Evolutionary conservation across 768 basidiomycete species (phyloP), one percentile per base, ranked within the genome.

Genomic region (Pleurotus giganteus): DNA sequence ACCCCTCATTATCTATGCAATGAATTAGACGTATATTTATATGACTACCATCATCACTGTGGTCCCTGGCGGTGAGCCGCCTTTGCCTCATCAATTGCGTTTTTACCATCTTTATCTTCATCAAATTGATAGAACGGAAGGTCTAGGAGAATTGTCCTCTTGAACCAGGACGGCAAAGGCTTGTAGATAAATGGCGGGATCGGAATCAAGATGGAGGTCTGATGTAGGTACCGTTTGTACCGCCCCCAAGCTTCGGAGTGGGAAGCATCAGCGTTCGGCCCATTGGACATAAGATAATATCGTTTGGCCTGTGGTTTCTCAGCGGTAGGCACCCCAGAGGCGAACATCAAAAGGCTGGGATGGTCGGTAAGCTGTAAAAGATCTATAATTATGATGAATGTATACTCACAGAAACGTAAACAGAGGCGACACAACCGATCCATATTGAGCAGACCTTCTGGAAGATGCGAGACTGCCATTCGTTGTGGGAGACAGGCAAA

Each of bases 311-410:
- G 77, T 2, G 84, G 84, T 65, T 85, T 86, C 65, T 87, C 85
- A 4, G 84, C 84, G 0, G 83, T 82, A 0, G 86, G 87, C n/a
- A 89, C 62, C 7, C 86, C 88, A 9, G 84, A 85, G 4, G 73
- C 82, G 68, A 87, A 88, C 71, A 89, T 76, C 15, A 86, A 72
- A 2, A 85, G 61, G 26, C 83, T 83, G 49, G 15, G 26, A 43
- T 15, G 7, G 47, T 7, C 11, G 17, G 21, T 51, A 37, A 24
- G 51, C 15, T 39, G 23, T 17, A 19, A 28, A 9, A 37, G 7
- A 19, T 43, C n/a, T 4, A 44, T 23, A 23, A 34, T n/a, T 3
- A 41, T 34, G 56, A 43, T 12, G 41, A 9, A 0, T 31, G 23
- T 50, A 19, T 7, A 63, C 83, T 58, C 60, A 86, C 83, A 87